phyloP scores from a whole-genome alignment of 2,329 filamentous ascomycete genomes.

The Penicillium sp. region DNA sequence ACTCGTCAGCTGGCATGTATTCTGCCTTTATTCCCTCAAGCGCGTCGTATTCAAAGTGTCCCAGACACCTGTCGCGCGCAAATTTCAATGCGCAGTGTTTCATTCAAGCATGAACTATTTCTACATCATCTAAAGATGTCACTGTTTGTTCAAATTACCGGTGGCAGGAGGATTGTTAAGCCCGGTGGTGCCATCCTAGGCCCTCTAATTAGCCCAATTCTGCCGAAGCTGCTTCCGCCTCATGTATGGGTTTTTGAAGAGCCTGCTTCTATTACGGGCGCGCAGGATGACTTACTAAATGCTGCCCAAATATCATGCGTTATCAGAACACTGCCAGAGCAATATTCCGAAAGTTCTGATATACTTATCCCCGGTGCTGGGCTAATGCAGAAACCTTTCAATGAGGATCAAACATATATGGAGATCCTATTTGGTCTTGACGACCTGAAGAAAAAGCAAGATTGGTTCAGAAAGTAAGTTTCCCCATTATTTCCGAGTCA shows the following conservation, averaged over 20 bases:
- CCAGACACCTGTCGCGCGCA: slow-evolving; percentile 21
- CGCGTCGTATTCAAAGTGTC: slow-evolving; percentile 13
- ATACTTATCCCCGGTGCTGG: neutral
- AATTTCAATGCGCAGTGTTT: slow-evolving; percentile 27
- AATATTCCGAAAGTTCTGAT: neutral
- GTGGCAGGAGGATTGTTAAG: slow-evolving; percentile 20
- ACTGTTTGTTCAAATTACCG: slow-evolving; percentile 27
- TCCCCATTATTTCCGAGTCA: neutral
- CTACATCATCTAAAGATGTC: slow-evolving; percentile 27
- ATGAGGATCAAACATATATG: slow-evolving; percentile 11
- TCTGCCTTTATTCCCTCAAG: slow-evolving; percentile 18
- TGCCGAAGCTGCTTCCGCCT: slow-evolving; percentile 1
- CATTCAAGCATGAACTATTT: slow-evolving; percentile 23
- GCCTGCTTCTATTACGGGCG: slow-evolving; percentile 22
- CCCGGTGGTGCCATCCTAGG: neutral
- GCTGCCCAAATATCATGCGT: neutral
- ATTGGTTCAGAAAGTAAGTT: slow-evolving; percentile 20
- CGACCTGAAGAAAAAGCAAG: slow-evolving; percentile 14
- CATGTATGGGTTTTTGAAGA: slow-evolving; percentile 28
- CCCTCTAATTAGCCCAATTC: neutral
- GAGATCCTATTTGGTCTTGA: slow-evolving; percentile 22
- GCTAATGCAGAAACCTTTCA: slow-evolving; percentile 9
- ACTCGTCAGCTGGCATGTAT: slow-evolving; percentile 23
- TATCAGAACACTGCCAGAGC: neutral
- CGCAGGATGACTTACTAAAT: slow-evolving; percentile 8